Conservation (phyloP, 257 asterid genomes). For the Catharanthus roseus region DNA sequence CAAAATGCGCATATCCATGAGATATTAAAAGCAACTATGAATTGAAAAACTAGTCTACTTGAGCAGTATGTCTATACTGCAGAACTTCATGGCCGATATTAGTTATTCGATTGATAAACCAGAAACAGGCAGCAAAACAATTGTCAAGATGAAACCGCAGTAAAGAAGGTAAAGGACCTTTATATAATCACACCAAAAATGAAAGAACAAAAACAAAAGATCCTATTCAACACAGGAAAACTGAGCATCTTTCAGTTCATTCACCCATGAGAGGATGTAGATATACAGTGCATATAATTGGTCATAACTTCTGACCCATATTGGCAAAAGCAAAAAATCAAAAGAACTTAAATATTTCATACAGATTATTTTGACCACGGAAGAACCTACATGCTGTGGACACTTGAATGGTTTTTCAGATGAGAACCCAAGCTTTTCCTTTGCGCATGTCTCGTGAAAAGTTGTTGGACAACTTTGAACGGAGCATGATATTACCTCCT, state of each 20-base stretch:
- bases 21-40: not conserved
- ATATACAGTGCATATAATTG: not conserved
- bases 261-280: not conserved
- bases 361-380: not conserved
- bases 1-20: not conserved
- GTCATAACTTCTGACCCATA: not conserved
- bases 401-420: slow-evolving; percentile 69
- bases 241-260: not conserved
- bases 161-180: not conserved
- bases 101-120: not conserved
- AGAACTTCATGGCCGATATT: not conserved
- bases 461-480: slow-evolving; percentile 55
- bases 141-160: slow-evolving; percentile 1
- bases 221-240: not conserved
- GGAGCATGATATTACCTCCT: slow-evolving; percentile 52
- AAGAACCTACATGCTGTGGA: slow-evolving; percentile 82
- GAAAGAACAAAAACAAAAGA: not conserved
- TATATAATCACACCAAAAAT: not conserved
- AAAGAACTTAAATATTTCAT: not conserved
- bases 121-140: slow-evolving; percentile 1
- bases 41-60: not conserved
- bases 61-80: not conserved
- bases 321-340: not conserved
- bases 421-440: slow-evolving; percentile 39
- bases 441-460: slow-evolving; percentile 67